Base-by-base conservation (phyloP, 495 filamentous ascomycete genomes). In the Evernia prunastri region DNA sequence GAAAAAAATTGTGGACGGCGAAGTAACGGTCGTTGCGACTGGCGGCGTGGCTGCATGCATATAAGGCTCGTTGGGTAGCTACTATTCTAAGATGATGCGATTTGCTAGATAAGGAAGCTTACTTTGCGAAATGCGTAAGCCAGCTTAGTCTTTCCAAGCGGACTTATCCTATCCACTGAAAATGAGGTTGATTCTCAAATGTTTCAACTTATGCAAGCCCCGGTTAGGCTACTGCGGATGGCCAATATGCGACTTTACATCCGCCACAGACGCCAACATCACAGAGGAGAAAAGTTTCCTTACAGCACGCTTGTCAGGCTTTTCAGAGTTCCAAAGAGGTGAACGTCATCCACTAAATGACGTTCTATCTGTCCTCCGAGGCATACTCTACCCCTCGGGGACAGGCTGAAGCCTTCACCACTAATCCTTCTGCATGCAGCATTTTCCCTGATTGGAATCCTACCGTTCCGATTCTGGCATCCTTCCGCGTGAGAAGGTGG, bases 191-290 rank as follows among this genome's bases (percentile, higher is more conserved):
- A 31, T 53, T 27, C 29, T 53, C 25, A 29, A 6, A 0, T 53
- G 49, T 53, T 53, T 53, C 42, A 51, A 27, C 43, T 47, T 43
- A 65, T 61, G 45, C 37, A 35, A 9, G 29, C 35, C 20, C 10
- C 49, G n/a, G 5, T 18, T 3, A 47, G 39, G 29, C 58, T 64
- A 60, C 42, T 54, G 61, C 47, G 56, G 43, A 33, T 68, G n/a
- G 53, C 58, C 59, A 54, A 47, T 66, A 68, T 65, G 66, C 66
- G 66, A 68, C 45, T 56, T 45, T 64, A 59, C 63, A 70, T 62
- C 68, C 68, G 68, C 68, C 68, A 67, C 59, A 70, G 63, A 70
- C 68, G 68, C 68, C 51, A 56, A 33, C n/a, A 67, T 29, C 59
- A 65, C 20, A 70, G 42, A 65, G 68, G 68, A 39, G 39, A 13